Evolutionary conservation across 192 early-diverging fungal genomes (phyloP), one percentile per base, ranked within the genome.

Genomic region (Backusella morwellensis): DNA sequence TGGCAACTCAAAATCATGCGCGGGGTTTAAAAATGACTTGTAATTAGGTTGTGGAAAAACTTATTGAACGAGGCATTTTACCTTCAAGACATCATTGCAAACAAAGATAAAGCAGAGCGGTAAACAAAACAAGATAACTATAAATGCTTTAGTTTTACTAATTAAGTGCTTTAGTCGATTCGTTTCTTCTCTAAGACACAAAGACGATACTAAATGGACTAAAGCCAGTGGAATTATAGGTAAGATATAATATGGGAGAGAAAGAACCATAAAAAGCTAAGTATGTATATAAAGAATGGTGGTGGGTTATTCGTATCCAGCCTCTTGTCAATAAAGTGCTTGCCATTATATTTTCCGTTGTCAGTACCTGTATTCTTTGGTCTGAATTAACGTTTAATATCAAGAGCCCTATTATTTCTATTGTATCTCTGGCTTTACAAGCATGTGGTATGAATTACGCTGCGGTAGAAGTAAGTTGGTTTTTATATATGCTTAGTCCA

Each of bases 301-400:
- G 89, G 83, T 99, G 95, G 95, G 92, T 93, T 80, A 78, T 96
- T 42, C 86, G 82, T 67, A 59, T 96, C n/a, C 87, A 91, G 14
- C 94, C 95, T 6, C 66, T 89, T 17, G 70, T 89, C 6, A 87
- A 88, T 72, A 90, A 91, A 12, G 71, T 76, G 1, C 73, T 94
- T 29, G 81, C 93, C 6, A 81, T 93, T 9, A 66, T 92, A 1
- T 92, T 86, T 63, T 86, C 90, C 0, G 17, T 88, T 23, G 77
- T 92, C 35, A 95, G 95, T 32, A 71, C 89, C 1, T 82, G 88
- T 32, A 86, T 99, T 36, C 83, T 99, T 35, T 99, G 97, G 97
- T 97, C 96, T 4, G 97, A 99, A 83, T 86, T 96, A 38, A 97
- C 95, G 0, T 98, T 97, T 78, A 94, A 96, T 72, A 74, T 92